phyloP scores from a whole-genome alignment of 176 grass and related monocot species.

The Metroxylon sagu region DNA sequence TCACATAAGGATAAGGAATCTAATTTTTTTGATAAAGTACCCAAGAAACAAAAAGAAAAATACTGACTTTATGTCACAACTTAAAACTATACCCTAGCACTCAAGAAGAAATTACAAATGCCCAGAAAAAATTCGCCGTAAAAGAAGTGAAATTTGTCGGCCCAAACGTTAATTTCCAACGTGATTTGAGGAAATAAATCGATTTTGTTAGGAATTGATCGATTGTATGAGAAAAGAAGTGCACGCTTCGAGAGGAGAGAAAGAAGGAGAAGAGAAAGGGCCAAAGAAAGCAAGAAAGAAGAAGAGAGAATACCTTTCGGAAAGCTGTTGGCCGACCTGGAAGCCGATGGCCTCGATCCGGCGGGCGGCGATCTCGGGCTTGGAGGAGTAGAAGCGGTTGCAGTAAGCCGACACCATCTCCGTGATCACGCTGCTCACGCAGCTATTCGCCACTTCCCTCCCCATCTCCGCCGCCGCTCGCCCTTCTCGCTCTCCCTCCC shows the following conservation, averaged over 20 bases:
- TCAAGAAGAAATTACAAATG: no score
- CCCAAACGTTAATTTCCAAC: no score
- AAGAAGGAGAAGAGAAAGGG: background rate
- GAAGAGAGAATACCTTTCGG: constrained; percentile 44
- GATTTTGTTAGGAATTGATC: background rate
- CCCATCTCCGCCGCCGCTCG: constrained; percentile 26
- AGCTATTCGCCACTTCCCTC: constrained; percentile 81
- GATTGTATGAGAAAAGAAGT: background rate
- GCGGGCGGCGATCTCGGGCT: constrained; percentile 75
- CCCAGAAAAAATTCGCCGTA: no score
- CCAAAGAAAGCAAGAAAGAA: background rate
- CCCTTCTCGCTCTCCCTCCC: background rate
- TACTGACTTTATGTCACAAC: no score
- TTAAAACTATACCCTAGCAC: no score
- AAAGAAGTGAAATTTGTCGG: no score
- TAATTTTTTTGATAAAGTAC: no score
- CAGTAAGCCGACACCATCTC: constrained; percentile 92
- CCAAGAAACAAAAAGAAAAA: no score
- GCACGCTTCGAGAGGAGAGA: background rate
- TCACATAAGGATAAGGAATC: no score
- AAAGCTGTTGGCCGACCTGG: constrained; percentile 87
- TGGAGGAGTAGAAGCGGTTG: constrained; percentile 65
- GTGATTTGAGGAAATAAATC: background rate
- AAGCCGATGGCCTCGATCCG: constrained; percentile 93
- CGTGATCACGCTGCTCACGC: constrained; percentile 60